phyloP scores from a whole-genome alignment of 2,329 filamentous ascomycete species.

The Calonectria pseudoturangicola region DNA sequence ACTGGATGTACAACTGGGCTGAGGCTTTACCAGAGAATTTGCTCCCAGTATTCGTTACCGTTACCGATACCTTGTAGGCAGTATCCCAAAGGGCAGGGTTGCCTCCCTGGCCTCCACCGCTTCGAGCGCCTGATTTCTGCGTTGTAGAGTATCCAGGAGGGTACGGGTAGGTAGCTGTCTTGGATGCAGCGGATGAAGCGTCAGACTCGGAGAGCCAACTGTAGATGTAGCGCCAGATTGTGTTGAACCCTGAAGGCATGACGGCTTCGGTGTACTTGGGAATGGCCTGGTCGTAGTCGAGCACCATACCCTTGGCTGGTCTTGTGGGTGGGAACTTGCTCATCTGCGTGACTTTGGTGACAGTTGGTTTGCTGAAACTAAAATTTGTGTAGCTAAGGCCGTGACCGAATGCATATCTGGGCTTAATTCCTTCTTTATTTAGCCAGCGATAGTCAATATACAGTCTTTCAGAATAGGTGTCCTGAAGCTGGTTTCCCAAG shows the following conservation, averaged over 20 bases:
- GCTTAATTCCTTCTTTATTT: conserved; percentile 83
- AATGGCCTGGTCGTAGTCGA: conserved; percentile 70
- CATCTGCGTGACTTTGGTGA: conserved; percentile 69
- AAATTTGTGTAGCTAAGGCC: conserved; percentile 90
- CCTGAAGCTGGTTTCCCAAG: conserved; percentile 80
- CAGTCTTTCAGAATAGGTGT: conserved; percentile 87
- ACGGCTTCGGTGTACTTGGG: conserved; percentile 74
- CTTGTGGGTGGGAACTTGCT: conserved; percentile 59
- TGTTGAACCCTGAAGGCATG: conserved; percentile 75
- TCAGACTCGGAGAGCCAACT: conserved; percentile 74
- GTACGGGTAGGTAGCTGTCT: conserved; percentile 72
- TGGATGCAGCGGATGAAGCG: conserved; percentile 63
- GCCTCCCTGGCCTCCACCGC: conserved; percentile 82
- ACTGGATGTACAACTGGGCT: conserved; percentile 68
- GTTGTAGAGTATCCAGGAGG: conserved; percentile 78
- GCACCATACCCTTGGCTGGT: conserved; percentile 60
- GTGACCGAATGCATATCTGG: conserved; percentile 90
- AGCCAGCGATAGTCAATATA: conserved; percentile 95
- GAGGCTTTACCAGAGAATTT: conserved; percentile 65
- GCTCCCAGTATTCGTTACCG: conserved; percentile 72
- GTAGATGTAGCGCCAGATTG: conserved; percentile 81
- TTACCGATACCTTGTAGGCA: conserved; percentile 64
- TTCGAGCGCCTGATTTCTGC: conserved; percentile 64
- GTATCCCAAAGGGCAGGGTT: conserved; percentile 79
- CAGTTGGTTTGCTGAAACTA: conserved; percentile 71